A percentile compares a stretch with the other conserved stretches of the same genome.
Evolutionary conservation across 208 protist genomes (phyloP).

Genomic region (Acanthamoeba triangularis): DNA sequence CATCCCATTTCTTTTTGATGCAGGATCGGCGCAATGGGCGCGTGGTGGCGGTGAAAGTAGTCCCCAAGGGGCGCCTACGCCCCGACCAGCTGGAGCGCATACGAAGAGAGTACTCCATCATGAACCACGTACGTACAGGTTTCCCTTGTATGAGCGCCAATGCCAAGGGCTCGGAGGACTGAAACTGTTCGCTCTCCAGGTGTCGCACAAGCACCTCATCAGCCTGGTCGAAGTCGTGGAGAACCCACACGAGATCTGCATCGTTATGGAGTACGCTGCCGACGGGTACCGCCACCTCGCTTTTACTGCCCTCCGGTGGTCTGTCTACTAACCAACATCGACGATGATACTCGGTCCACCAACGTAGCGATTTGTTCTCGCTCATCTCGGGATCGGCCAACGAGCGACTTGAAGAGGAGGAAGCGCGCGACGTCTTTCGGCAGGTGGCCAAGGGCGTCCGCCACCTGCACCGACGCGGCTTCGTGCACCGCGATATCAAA

Average conservation of each 20-base stretch:
- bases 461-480: constrained; percentile 17
- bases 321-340: not conserved
- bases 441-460: constrained; percentile 28
- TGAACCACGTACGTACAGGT: constrained; percentile 43
- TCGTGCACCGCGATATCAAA: constrained; percentile 60
- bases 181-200: not conserved
- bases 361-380: not conserved
- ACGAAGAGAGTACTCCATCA: constrained; percentile 53
- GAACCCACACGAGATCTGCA: constrained; percentile 55
- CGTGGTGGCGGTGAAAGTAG: not conserved
- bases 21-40: not conserved
- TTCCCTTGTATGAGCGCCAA: not conserved
- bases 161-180: not conserved
- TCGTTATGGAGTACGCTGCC: constrained; percentile 51
- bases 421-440: not conserved
- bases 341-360: not conserved
- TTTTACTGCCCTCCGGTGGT: not conserved
- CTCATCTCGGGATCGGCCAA: not conserved
- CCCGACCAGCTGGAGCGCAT: constrained; percentile 22
- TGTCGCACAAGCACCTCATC: constrained; percentile 28
- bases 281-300: constrained; percentile 6
- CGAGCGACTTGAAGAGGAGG: not conserved
- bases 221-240: constrained; percentile 25
- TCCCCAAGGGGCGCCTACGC: constrained; percentile 11
- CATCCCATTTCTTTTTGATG: not conserved